Evolutionary conservation across 106 monocot genomes (phyloP), one percentile per base, ranked within the genome.

Genomic region (Apostasia shenzhenica): DNA sequence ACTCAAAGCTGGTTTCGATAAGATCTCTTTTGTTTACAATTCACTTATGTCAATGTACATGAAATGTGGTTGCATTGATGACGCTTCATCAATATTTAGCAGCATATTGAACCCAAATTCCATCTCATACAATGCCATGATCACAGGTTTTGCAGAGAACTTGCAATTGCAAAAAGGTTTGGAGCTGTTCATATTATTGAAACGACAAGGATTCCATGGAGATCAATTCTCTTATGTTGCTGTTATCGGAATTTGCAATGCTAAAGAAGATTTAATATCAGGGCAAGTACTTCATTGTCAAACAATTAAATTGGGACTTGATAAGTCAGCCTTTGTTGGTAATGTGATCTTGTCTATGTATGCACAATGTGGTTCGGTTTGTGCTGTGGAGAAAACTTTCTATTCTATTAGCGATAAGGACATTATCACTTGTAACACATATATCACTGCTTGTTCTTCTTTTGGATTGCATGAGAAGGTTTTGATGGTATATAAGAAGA

Each of bases 41-140:
- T 86, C 90, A 1, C 79, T 91, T 57, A 67, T 86, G 40, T 83
- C 83, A 5, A 79, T 91, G 86, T 91, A 84, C 75, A 79, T 84
- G 74, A 91, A 86, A 72, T 84, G 78, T 44, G 72, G 76, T 50
- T 70, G 63, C 71, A 57, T 71, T 6, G 74, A 72, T 55, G 64
- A 75, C 65, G 86, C 83, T 7, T 76, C 55, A 43, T 57, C 43
- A 8, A 49, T 91, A 59, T 91, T 91, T 71, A 61, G 48, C 62
- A 43, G 54, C 45, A 48, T 70, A 6, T 38, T 39, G 26, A 75
- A 76, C 66, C 86, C 86, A 13, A 79, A 75, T 73, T 67, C 65
- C 9, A 68, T 86, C 10, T 73, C 90, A 73, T 91, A 81, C 66
- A 86, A 91, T 72, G 68, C 81, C 0, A 76, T 86, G 83, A 83